phyloP scores from a whole-genome alignment of 23 red algal genomes.

The Rhodosorus marinus region DNA sequence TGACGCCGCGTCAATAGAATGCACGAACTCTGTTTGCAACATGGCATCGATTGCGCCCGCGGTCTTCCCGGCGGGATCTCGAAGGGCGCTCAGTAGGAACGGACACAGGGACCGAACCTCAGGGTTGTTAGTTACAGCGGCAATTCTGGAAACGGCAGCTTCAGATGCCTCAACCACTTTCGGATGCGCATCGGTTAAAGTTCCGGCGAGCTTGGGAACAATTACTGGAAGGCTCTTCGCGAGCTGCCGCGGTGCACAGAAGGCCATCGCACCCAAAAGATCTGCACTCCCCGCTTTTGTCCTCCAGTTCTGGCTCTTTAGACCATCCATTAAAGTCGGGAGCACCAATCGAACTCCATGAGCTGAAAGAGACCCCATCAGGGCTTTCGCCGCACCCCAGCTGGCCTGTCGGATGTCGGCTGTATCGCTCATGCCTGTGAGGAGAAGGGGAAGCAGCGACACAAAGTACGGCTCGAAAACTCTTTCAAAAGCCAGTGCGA shows the following conservation, averaged over 20 bases:
- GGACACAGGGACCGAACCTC: conserved; percentile 54
- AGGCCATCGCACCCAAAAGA: conserved; percentile 78
- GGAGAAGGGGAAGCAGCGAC: conserved; percentile 46
- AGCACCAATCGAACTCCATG: conserved; percentile 61
- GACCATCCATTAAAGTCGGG: conserved; percentile 34
- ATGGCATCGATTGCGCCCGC: conserved; percentile 73
- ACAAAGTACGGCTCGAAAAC: conserved; percentile 80
- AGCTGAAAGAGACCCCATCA: conserved; percentile 67
- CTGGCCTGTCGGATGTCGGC: conserved; percentile 60
- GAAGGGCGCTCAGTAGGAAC: conserved; percentile 58
- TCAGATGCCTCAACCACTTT: conserved; percentile 54
- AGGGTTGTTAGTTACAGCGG: conserved; percentile 62
- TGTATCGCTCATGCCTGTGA: conserved; percentile 54
- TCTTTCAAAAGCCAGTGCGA: conserved; percentile 30
- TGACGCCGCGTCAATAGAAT: conserved; percentile 65
- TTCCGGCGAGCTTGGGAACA: conserved; percentile 60
- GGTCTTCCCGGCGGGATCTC: conserved; percentile 40
- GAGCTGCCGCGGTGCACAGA: conserved; percentile 74
- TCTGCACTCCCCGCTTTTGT: conserved; percentile 62
- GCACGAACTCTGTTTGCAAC: conserved; percentile 73
- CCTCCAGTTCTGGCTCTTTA: conserved; percentile 55
- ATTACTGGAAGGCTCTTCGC: conserved; percentile 57
- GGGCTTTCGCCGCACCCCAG: conserved; percentile 41
- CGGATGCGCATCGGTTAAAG: conserved; percentile 84
- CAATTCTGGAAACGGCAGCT: conserved; percentile 55